phyloP scores from a whole-genome alignment of 163 green algal genomes.

The Chloromonas sp. region DNA sequence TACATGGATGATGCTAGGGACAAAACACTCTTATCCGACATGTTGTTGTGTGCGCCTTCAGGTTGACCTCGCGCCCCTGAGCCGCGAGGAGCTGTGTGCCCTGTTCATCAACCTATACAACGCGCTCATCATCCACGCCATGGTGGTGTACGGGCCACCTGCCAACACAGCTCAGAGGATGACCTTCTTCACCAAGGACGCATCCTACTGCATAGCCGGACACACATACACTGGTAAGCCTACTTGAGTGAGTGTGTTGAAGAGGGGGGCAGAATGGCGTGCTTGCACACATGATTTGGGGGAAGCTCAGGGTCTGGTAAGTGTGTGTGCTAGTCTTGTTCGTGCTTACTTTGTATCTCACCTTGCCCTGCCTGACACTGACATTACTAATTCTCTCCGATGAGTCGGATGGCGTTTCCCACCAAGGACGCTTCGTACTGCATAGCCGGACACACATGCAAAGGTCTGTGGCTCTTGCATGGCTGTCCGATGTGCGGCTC shows the following conservation, averaged over 20 bases:
- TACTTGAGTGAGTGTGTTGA: background rate
- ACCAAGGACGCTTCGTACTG: slow-evolving; percentile 48
- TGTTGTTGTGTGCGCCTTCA: slow-evolving; percentile 12
- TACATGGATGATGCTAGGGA: too few species aligned
- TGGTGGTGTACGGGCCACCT: slow-evolving; percentile 49
- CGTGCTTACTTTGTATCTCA: too few species aligned
- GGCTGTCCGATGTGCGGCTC: too few species aligned
- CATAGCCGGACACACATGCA: slow-evolving; percentile 61
- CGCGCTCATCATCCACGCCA: slow-evolving; percentile 80
- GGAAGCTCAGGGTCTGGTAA: too few species aligned
- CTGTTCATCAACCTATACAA: slow-evolving; percentile 98
- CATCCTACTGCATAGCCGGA: slow-evolving; percentile 72
- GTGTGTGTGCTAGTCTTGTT: too few species aligned
- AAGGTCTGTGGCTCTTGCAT: background rate
- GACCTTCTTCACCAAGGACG: slow-evolving; percentile 50
- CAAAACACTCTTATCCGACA: too few species aligned
- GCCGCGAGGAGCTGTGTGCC: slow-evolving; percentile 57
- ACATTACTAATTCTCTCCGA: too few species aligned
- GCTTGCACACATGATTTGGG: too few species aligned
- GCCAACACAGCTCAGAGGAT: slow-evolving; percentile 35
- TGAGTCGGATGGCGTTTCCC: slow-evolving; percentile 47
- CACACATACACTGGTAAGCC: slow-evolving; percentile 26
- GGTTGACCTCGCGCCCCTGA: slow-evolving; percentile 64
- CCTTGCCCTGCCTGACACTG: too few species aligned
- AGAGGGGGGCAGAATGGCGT: background rate